A percentile compares a stretch with the other conserved stretches of the same genome.
Evolutionary conservation across 2,329 filamentous ascomycete genomes (phyloP).

Genomic region (Byssothecium circinans): DNA sequence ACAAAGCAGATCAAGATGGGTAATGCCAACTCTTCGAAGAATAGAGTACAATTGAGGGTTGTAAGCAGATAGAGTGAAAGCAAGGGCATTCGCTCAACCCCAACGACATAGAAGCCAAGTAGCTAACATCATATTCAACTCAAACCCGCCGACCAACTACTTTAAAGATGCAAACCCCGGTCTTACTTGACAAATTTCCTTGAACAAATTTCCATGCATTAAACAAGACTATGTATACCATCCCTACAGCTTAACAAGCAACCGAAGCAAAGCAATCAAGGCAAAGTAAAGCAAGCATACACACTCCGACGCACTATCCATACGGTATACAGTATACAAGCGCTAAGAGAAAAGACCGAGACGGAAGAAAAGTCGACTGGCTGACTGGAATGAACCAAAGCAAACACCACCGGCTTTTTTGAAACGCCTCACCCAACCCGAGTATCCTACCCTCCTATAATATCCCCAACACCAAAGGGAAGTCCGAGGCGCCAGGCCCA

Average conservation of each 20-base stretch:
- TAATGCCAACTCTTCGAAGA: too few relatives aligned
- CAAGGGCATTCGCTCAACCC: too few relatives aligned
- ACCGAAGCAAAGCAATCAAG: not conserved
- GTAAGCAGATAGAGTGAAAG: too few relatives aligned
- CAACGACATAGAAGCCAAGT: too few relatives aligned
- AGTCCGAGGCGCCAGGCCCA: not conserved
- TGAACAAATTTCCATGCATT: slow-evolving; percentile 1
- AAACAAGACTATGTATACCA: slow-evolving; percentile 4
- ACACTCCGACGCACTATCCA: not conserved
- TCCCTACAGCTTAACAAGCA: not conserved
- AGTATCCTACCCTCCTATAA: not conserved
- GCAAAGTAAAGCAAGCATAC: not conserved
- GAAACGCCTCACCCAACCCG: not conserved
- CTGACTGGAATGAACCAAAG: not conserved
- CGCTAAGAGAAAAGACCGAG: not conserved
- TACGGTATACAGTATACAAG: not conserved
- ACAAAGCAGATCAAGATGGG: too few relatives aligned
- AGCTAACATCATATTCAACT: too few relatives aligned
- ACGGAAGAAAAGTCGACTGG: not conserved
- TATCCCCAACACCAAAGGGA: not conserved
- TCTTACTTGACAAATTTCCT: not conserved
- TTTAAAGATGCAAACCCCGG: too few relatives aligned
- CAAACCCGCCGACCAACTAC: too few relatives aligned
- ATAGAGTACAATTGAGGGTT: too few relatives aligned
- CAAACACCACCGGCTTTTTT: not conserved